Conservation (phyloP, 2,329 filamentous ascomycete species). For the Cladosporium oxysporum region DNA sequence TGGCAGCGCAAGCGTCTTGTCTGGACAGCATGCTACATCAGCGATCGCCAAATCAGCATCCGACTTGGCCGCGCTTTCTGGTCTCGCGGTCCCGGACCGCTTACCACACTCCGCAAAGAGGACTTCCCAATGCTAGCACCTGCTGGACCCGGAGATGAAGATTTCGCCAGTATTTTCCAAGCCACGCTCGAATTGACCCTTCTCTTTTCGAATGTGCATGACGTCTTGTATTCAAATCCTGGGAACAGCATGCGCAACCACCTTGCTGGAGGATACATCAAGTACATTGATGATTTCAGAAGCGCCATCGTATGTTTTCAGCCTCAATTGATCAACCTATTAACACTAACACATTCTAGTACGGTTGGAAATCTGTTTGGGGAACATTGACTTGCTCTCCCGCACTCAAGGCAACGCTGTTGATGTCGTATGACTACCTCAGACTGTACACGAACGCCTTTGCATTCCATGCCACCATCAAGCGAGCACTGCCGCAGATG, state of each 20-base stretch:
- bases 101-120: constrained; percentile 63
- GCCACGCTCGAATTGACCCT: constrained; percentile 71
- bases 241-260: constrained; percentile 70
- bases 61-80: constrained; percentile 72
- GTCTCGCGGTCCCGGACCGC: constrained; percentile 69
- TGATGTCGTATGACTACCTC: constrained; percentile 72
- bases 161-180: constrained; percentile 69
- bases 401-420: constrained; percentile 65
- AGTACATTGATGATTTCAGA: constrained; percentile 74
- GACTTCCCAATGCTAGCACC: constrained; percentile 69
- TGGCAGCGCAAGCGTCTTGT: constrained; percentile 66
- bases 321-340: too few species aligned
- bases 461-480: constrained; percentile 70
- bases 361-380: constrained; percentile 72
- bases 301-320: constrained; percentile 52
- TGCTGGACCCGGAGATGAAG: constrained; percentile 60
- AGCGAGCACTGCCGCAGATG: constrained; percentile 43
- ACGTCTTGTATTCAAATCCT: constrained; percentile 71
- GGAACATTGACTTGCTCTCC: constrained; percentile 66
- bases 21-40: constrained; percentile 69
- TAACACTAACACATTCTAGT: constrained; percentile 26
- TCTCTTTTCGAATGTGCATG: constrained; percentile 72
- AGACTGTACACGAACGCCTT: constrained; percentile 75
- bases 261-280: constrained; percentile 70
- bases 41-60: constrained; percentile 68